Evolutionary conservation across 495 filamentous ascomycete species (phyloP).

Genomic region (Penicillium malachiteum): DNA sequence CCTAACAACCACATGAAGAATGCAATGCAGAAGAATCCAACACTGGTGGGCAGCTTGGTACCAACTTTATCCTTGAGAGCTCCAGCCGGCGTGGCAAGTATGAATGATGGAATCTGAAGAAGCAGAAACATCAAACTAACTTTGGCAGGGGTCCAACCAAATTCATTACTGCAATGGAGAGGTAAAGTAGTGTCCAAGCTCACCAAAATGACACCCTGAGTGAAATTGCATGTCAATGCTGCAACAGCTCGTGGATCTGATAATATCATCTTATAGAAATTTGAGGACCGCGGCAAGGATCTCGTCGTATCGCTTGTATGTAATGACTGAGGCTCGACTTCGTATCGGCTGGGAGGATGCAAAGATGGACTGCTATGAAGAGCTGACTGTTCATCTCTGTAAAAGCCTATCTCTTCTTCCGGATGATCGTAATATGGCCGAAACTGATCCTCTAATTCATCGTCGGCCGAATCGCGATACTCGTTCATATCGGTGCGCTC

Average conservation of each 20-base stretch:
- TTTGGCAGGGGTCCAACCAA: slow-evolving; percentile 12
- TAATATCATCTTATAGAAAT: slow-evolving; percentile 16
- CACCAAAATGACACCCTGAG: slow-evolving; percentile 5
- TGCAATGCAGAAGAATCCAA: slow-evolving; percentile 2
- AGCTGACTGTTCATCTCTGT: too few relatives aligned
- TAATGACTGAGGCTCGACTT: not conserved
- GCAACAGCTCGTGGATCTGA: slow-evolving; percentile 8
- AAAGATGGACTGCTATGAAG: not conserved
- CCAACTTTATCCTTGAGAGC: slow-evolving; percentile 12
- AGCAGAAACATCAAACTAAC: slow-evolving; percentile 17
- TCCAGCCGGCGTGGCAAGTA: slow-evolving; percentile 1
- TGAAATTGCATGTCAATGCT: slow-evolving; percentile 9
- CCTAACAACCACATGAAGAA: slow-evolving; percentile 7
- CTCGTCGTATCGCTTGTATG: not conserved
- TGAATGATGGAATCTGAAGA: slow-evolving; percentile 10
- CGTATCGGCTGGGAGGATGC: not conserved
- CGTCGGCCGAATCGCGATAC: not conserved
- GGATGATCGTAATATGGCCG: not conserved
- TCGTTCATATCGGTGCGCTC: not conserved
- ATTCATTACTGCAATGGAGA: slow-evolving; percentile 10
- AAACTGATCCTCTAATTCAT: not conserved
- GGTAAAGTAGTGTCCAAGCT: slow-evolving; percentile 18
- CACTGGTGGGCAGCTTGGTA: slow-evolving; percentile 7
- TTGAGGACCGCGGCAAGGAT: not conserved
- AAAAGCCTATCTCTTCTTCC: not conserved